Evolutionary conservation across 1,284 basidiomycete species (phyloP).

Genomic region (Ceratobasidium sp.): DNA sequence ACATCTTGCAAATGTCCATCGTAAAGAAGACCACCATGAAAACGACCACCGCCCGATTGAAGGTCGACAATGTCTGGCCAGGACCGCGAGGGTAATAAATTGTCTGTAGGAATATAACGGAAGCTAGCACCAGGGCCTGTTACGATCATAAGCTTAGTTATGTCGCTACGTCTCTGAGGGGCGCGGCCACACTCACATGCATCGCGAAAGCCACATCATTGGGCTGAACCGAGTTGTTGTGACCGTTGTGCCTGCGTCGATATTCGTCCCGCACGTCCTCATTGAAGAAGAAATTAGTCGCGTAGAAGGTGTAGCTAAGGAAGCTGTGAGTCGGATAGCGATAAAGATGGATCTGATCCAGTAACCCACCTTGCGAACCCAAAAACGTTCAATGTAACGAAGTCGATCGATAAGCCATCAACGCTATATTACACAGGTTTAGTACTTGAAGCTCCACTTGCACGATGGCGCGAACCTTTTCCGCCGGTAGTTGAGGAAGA

Average conservation of each 20-base stretch:
- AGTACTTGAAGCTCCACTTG: not conserved
- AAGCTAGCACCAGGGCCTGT: conserved; percentile 45
- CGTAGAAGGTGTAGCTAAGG: conserved; percentile 50
- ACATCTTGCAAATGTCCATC: conserved; percentile 44
- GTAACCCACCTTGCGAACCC: conserved; percentile 43
- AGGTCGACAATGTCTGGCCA: conserved; percentile 45
- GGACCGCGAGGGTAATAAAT: conserved; percentile 48
- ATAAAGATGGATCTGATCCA: not conserved
- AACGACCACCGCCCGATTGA: conserved; percentile 47
- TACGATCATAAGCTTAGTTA: not conserved
- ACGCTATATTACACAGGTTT: conserved; percentile 36
- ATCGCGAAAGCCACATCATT: conserved; percentile 53
- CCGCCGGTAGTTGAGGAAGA: conserved; percentile 36
- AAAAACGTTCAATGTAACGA: conserved; percentile 50
- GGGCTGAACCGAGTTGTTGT: conserved; percentile 49
- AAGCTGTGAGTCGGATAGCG: not conserved
- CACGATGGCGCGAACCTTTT: conserved; percentile 28
- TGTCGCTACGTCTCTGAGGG: too few species aligned
- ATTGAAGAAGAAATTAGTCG: conserved; percentile 48
- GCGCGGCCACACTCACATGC: conserved; percentile 45
- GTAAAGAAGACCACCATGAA: conserved; percentile 42
- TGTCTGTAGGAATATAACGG: conserved; percentile 45
- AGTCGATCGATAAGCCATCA: conserved; percentile 51
- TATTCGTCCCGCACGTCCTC: conserved; percentile 49
- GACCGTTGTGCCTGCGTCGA: conserved; percentile 49